Percentiles rank a stretch among this genome's conserved stretches.
Conservation (phyloP, 2,329 filamentous ascomycete species). For the Bretziella fagacearum region DNA sequence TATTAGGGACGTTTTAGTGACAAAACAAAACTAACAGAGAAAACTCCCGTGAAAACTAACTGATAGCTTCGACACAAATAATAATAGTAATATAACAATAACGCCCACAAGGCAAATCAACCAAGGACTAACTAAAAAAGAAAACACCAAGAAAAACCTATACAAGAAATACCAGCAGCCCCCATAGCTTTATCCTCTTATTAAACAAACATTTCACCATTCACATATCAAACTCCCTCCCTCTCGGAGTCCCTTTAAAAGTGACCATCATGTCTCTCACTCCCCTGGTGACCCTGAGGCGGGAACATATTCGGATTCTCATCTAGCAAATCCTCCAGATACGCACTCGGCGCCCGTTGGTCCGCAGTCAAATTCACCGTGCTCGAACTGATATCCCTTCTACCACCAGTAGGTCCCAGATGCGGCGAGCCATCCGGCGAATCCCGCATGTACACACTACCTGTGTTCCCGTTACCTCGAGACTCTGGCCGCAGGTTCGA, state of each 20-base stretch:
- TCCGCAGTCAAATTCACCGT: constrained; percentile 44
- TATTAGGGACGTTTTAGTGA: too few species aligned
- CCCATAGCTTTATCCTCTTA: background rate
- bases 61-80: too few species aligned
- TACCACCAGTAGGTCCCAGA: constrained; percentile 23
- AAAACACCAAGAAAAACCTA: background rate
- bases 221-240: background rate
- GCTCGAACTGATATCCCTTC: constrained; percentile 41
- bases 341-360: constrained; percentile 65
- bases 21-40: too few species aligned
- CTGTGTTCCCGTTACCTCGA: constrained; percentile 27
- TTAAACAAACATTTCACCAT: background rate
- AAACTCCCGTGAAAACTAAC: too few species aligned
- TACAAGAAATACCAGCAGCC: background rate
- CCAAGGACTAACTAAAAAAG: too few species aligned
- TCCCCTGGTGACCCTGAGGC: constrained; percentile 6
- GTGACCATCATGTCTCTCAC: constrained; percentile 2
- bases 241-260: background rate
- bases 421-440: constrained; percentile 51
- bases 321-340: constrained; percentile 77
- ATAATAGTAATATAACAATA: too few species aligned
- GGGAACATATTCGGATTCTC: constrained; percentile 44
- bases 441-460: constrained; percentile 22
- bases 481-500: constrained; percentile 45
- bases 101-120: too few species aligned